Conservation (phyloP, 345 rosid species). For the Theobroma cacao region DNA sequence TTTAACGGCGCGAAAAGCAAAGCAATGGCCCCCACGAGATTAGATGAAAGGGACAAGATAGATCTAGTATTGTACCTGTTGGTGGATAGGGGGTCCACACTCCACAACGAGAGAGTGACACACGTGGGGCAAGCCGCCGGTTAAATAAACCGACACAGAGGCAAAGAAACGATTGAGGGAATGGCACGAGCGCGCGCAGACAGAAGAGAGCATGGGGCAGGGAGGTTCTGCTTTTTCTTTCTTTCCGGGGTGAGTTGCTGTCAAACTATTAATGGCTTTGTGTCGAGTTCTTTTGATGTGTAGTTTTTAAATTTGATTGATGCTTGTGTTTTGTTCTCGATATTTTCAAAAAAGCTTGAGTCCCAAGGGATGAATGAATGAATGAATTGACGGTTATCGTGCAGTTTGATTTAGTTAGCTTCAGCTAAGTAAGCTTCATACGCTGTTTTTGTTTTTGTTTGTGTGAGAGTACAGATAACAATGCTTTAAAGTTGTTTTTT, state of each 20-base stretch:
- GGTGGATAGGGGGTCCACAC: neutral
- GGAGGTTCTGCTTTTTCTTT: neutral
- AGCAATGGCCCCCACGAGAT: neutral
- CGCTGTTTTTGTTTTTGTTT: too few relatives aligned
- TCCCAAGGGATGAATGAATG: neutral
- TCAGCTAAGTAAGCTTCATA: neutral
- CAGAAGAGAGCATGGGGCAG: neutral
- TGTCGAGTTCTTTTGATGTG: neutral
- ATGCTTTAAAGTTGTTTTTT: too few relatives aligned
- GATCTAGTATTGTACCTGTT: too few relatives aligned
- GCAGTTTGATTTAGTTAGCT: neutral
- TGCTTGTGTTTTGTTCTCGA: neutral
- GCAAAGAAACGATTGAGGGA: neutral
- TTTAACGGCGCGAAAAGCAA: neutral
- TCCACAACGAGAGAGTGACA: neutral
- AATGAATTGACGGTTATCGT: neutral
- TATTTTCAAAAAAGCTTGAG: neutral
- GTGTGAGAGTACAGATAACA: too few relatives aligned
- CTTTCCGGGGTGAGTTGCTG: neutral
- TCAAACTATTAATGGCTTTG: neutral
- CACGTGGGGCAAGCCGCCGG: slow-evolving; percentile 8
- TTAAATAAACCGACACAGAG: neutral
- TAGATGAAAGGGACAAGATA: neutral
- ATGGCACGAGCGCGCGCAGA: neutral
- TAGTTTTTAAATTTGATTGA: neutral